Conservation (phyloP, 192 early-diverging fungal genomes). For the Cetraspora pellucida region DNA sequence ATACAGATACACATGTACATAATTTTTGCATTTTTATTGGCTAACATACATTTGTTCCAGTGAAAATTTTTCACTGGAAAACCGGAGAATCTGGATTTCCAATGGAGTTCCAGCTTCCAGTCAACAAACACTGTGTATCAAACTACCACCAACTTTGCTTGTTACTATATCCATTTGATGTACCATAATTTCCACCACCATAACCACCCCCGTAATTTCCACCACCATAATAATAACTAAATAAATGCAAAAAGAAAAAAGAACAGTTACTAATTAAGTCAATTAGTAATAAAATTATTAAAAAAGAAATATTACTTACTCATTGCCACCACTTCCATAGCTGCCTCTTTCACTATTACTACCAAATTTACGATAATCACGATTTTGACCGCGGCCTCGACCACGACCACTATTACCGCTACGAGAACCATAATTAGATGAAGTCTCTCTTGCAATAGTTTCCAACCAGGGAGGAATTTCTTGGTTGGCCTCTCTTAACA, state of each 20-base stretch:
- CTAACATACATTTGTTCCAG: too few species aligned
- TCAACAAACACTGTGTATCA: not conserved
- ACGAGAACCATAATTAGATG: constrained; percentile 46
- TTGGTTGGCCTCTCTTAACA: constrained; percentile 93
- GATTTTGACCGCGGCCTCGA: constrained; percentile 46
- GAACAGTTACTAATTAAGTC: not conserved
- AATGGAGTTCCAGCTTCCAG: too few species aligned
- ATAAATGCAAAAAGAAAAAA: not conserved
- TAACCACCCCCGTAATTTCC: constrained; percentile 7
- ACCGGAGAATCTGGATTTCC: too few species aligned
- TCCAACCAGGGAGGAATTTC: constrained; percentile 86
- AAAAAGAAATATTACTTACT: constrained; percentile 15
- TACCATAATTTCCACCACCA: constrained; percentile 32
- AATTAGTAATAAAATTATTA: not conserved
- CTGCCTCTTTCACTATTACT: constrained; percentile 48
- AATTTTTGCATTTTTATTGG: too few species aligned
- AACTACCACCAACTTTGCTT: constrained; percentile 36
- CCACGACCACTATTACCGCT: constrained; percentile 62
- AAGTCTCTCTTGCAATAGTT: constrained; percentile 64
- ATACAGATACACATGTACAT: too few species aligned
- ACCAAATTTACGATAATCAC: constrained; percentile 45
- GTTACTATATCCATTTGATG: constrained; percentile 20
- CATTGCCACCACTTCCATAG: constrained; percentile 45
- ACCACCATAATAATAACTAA: constrained; percentile 36
- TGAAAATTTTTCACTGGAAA: too few species aligned